Evolutionary conservation across 106 monocot genomes (phyloP).

Genomic region (Allium fistulosum): DNA sequence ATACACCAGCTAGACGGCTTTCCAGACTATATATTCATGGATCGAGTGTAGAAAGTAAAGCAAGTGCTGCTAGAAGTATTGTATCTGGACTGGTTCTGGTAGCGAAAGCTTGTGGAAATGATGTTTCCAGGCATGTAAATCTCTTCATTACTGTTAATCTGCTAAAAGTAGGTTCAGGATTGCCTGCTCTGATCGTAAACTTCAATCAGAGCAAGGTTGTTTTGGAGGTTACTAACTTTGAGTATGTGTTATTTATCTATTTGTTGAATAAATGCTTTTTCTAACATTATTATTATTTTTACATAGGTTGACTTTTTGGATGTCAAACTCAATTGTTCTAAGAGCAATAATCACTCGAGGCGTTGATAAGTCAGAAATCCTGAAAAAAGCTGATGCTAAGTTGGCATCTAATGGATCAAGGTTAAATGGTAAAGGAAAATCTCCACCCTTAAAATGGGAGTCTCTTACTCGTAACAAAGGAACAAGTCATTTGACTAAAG

Average conservation of each 20-base stretch:
- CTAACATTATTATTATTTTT: not conserved
- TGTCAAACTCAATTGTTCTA: constrained; percentile 73
- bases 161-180: no score
- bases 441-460: constrained; percentile 54
- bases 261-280: not conserved
- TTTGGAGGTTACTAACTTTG: not conserved
- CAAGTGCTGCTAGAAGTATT: constrained; percentile 51
- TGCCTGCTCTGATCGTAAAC: no score
- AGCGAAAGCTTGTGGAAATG: constrained; percentile 90
- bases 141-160: not conserved
- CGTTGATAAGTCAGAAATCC: constrained; percentile 15
- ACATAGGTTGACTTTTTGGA: constrained; percentile 83
- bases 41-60: constrained; percentile 37
- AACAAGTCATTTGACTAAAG: constrained; percentile 27
- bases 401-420: constrained; percentile 9
- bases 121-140: constrained; percentile 61
- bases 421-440: constrained; percentile 19
- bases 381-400: constrained; percentile 9
- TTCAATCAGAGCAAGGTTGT: no score
- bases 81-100: constrained; percentile 63
- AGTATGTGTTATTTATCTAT: not conserved
- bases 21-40: constrained; percentile 62
- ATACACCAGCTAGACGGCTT: constrained; percentile 88
- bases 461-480: constrained; percentile 37
- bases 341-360: constrained; percentile 46